Evolutionary conservation across 2,329 filamentous ascomycete species (phyloP).

Genomic region (Raffaelea arxii): DNA sequence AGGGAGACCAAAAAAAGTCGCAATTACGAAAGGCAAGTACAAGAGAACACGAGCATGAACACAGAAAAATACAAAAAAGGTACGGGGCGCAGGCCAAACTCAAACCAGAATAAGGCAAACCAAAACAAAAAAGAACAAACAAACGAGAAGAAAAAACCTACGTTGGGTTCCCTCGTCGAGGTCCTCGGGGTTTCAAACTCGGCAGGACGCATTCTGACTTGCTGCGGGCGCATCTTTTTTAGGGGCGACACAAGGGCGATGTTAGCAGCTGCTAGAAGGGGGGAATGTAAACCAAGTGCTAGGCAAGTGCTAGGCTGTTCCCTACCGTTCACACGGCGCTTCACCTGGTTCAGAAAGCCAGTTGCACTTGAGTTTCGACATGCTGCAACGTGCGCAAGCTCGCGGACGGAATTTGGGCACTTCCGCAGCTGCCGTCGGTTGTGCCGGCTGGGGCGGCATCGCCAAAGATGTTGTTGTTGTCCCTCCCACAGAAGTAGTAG

Average conservation of each 20-base stretch:
- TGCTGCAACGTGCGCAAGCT: slow-evolving; percentile 20
- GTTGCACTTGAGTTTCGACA: slow-evolving; percentile 16
- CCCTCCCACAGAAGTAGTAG: no score
- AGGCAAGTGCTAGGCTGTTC: no score
- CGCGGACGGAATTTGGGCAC: slow-evolving; percentile 17
- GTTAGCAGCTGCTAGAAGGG: no score
- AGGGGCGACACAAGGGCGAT: no score
- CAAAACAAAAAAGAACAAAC: background rate
- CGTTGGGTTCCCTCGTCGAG: slow-evolving; percentile 13
- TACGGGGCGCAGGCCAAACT: no score
- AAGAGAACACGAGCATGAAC: background rate
- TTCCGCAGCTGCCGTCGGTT: slow-evolving; percentile 1
- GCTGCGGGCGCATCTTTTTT: slow-evolving; percentile 11
- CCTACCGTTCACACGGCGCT: slow-evolving; percentile 14
- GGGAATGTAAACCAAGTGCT: no score
- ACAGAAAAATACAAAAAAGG: background rate
- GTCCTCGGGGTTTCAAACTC: slow-evolving; percentile 14
- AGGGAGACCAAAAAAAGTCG: background rate
- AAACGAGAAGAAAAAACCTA: slow-evolving; percentile 1
- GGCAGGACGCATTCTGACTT: slow-evolving; percentile 13
- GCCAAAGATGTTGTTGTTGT: background rate
- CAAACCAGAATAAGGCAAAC: no score
- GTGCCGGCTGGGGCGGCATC: background rate
- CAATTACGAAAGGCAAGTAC: background rate
- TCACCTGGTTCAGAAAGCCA: slow-evolving; percentile 14